Base-by-base conservation (phyloP, 208 protist genomes). In the Leishmania major region DNA sequence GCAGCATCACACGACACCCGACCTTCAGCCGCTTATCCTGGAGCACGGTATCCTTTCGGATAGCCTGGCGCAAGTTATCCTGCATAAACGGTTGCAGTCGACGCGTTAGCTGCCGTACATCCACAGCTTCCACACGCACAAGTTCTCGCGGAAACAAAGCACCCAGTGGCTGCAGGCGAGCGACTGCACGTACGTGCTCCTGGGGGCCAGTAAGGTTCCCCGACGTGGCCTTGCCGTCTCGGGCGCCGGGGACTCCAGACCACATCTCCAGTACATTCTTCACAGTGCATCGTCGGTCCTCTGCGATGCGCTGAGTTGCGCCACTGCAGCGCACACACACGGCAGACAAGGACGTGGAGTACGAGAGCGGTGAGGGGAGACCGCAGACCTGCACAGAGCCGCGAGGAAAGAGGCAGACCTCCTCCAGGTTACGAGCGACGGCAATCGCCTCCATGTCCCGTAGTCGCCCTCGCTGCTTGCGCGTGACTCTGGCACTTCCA, bases 1-100 rank as follows among this genome's bases (percentile, higher is more conserved):
- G 82, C 55, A 97, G 84, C 93, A 98, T 96, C 43, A 98, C 96
- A 11, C 93, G 89, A 76, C 94, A 97, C 25, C 94, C 96, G 15
- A 96, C 81, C 76, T 97, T 96, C 22, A 98, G 85, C 37, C 81
- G 72, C 84, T 95, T 96, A 74, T 89, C 86, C n/a, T 91, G 85
- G 11, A 96, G 78, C n/a, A 93, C 77, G 3, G 85, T 84, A 49
- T 97, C 93, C 4, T 78, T 76, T 47, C 85, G 83, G 28, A 92
- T 75, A 3, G 72, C 80, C 7, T 88, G 76, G 55, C 72, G 77
- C 70, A 94, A 89, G 76, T 71, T 25, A 22, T 84, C 59, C 71
- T 92, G 80, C 53, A 91, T 70, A 17, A 75, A 28, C 1, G 86
- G 88, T 60, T 82, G 81, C 49, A 89, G 69, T 2, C 85, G 79